Percentiles rank a stretch among this genome's conserved stretches.
Conservation (phyloP, 2,329 filamentous ascomycete genomes). For the Nemania abortiva region DNA sequence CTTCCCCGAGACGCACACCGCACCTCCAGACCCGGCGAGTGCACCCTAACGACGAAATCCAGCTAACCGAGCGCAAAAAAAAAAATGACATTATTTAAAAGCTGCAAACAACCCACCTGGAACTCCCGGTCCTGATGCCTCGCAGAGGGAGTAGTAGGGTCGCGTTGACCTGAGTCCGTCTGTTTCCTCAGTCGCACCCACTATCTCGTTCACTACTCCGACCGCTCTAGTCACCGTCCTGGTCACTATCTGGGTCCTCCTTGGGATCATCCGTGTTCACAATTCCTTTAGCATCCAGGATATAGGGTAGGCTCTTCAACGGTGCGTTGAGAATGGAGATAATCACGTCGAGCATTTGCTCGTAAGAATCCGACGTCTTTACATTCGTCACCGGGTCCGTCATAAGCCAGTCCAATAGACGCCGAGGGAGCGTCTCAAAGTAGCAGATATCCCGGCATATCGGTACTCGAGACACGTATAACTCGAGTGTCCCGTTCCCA, state of each 20-base stretch:
- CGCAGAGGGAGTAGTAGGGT: background rate
- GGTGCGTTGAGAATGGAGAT: background rate
- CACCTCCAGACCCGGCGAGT: background rate
- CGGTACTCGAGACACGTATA: background rate
- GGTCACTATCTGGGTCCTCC: background rate
- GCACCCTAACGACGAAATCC: background rate
- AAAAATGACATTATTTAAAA: background rate
- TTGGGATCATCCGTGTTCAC: background rate
- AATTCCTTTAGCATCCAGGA: background rate
- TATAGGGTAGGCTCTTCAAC: background rate
- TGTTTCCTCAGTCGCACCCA: background rate
- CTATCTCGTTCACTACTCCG: background rate
- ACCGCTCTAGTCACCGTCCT: background rate
- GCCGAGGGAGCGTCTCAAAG: background rate
- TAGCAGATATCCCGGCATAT: background rate
- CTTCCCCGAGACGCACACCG: background rate
- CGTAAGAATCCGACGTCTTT: background rate
- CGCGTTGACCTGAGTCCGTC: background rate
- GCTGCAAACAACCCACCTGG: background rate
- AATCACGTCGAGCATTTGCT: background rate
- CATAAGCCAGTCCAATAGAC: conserved; percentile 7
- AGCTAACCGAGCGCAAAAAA: background rate
- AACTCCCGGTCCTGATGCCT: background rate
- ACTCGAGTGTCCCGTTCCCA: background rate
- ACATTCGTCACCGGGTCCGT: background rate